Base-by-base conservation (phyloP, 2,329 filamentous ascomycete genomes). In the Cadophora sp. region DNA sequence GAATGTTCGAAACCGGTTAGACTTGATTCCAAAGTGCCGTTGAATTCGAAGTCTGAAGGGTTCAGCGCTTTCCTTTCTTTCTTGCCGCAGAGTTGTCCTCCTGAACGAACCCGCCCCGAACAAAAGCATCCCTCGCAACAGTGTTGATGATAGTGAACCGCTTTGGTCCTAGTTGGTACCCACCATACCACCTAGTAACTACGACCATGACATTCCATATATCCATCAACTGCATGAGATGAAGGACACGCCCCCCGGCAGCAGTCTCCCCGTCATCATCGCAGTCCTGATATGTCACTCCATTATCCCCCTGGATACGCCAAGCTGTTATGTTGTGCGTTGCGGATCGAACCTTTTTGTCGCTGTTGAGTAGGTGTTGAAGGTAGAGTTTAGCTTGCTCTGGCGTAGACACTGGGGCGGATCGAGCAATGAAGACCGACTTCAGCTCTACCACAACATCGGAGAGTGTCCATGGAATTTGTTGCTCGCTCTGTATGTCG, bases 291-390 rank as follows among this genome's bases (percentile, higher is more conserved):
- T 90, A 93, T 60, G 84, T 85, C 4, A 82, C 81, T 5, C 81
- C 81, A 0, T 79, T 74, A 4, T 79, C 76, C 0, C 86, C 87
- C 36, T 86, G 87, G 64, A 98, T 94, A 13, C 96, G 87, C 92
- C 94, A 98, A 1, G 95, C 95, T 22, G 91, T 94, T 76, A 99
- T 97, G 78, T 98, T 98, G 79, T 99, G 96, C 68, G 95, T 94
- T 4, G 96, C 96, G 56, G 85, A 83, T n/a, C 93, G 90, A 43
- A 93, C 90, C 73, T 92, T 93, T 80, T 91, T 94, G 79, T 98
- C 94, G 9, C 89, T 91, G 5, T 89, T 85, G 8, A 97, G 84
- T 0, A 99, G 84, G 77, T 96, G 89, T 51, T 87, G 83, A 1
- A 98, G 80, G 75, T 87, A 94, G 2, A 81, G 79, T 66, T 88